A percentile compares a stretch with the other conserved stretches of the same genome.
phyloP scores from a whole-genome alignment of 148 eudicot genomes.

The Chenopodium quinoa region DNA sequence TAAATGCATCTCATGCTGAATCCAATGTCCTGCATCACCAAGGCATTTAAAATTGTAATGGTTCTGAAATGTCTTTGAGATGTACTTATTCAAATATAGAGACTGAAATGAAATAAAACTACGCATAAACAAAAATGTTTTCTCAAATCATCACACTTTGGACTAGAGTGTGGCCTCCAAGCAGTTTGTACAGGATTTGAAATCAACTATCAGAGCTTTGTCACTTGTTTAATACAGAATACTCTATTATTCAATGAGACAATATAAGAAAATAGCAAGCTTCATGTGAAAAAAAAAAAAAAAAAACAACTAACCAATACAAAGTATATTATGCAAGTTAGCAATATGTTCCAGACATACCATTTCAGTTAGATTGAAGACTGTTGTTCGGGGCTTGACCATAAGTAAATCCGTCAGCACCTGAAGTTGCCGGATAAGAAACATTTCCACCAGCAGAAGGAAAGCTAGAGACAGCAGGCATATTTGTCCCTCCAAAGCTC shows the following conservation, averaged over 20 bases:
- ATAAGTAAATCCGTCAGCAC: constrained; percentile 32
- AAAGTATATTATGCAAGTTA: not conserved
- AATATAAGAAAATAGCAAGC: not conserved
- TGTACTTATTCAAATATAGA: not conserved
- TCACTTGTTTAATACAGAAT: no score
- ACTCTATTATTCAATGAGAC: not conserved
- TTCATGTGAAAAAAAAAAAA: not conserved
- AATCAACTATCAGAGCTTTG: no score
- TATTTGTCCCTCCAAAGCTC: constrained; percentile 29
- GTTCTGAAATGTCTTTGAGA: not conserved
- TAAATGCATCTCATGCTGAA: not conserved
- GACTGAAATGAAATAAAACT: not conserved
- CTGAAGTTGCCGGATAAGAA: constrained; percentile 26
- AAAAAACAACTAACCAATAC: not conserved
- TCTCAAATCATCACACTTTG: no score
- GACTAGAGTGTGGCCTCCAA: no score
- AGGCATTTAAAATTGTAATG: not conserved
- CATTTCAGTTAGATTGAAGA: constrained; percentile 9
- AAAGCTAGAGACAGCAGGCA: constrained; percentile 33
- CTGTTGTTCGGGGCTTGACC: constrained; percentile 25
- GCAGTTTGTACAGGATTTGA: no score
- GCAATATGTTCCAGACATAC: constrained; percentile 13
- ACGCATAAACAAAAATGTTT: not conserved
- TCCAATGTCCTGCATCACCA: not conserved
- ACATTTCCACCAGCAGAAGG: constrained; percentile 32